A percentile compares a stretch with the other conserved stretches of the same genome.
Conservation (phyloP, 1,139 yeast genomes). For the Waltiozyma sp. region DNA sequence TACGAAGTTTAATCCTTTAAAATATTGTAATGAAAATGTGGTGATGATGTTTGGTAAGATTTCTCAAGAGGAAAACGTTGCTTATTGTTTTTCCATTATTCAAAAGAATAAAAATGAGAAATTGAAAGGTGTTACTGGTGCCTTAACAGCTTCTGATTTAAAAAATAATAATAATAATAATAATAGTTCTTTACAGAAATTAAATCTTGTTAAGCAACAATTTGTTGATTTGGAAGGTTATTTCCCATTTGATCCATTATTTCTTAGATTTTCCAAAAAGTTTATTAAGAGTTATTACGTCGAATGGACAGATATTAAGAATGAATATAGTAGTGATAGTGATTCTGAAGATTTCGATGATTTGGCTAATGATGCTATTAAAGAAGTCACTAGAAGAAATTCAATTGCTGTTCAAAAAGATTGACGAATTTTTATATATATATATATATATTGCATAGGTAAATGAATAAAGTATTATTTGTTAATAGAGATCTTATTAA, state of each 20-base stretch:
- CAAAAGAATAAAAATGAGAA: slow-evolving; percentile 66
- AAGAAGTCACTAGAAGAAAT: slow-evolving; percentile 24
- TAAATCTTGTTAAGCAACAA: slow-evolving; percentile 50
- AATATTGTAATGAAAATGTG: slow-evolving; percentile 88
- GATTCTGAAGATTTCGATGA: slow-evolving; percentile 30
- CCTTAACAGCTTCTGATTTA: slow-evolving; percentile 6
- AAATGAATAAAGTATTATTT: too few species aligned
- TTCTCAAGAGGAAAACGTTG: slow-evolving; percentile 81
- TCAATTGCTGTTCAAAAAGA: slow-evolving; percentile 11
- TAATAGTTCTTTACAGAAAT: slow-evolving; percentile 27
- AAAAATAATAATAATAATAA: slow-evolving; percentile 13
- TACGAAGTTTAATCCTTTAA: slow-evolving; percentile 86
- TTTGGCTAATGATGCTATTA: slow-evolving; percentile 22
- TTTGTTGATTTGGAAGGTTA: slow-evolving; percentile 83
- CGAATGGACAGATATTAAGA: slow-evolving; percentile 68
- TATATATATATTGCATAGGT: neutral
- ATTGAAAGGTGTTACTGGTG: slow-evolving; percentile 28
- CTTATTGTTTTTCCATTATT: slow-evolving; percentile 86
- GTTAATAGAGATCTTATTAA: too few species aligned
- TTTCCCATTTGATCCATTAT: slow-evolving; percentile 91
- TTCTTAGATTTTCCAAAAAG: slow-evolving; percentile 50
- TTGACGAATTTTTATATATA: too few species aligned
- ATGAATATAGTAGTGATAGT: slow-evolving; percentile 54
- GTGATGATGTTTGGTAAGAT: slow-evolving; percentile 89
- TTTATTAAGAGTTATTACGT: slow-evolving; percentile 50